Base-by-base conservation (phyloP, 2,329 filamentous ascomycete species). In the Trichoderma afroharzianum region DNA sequence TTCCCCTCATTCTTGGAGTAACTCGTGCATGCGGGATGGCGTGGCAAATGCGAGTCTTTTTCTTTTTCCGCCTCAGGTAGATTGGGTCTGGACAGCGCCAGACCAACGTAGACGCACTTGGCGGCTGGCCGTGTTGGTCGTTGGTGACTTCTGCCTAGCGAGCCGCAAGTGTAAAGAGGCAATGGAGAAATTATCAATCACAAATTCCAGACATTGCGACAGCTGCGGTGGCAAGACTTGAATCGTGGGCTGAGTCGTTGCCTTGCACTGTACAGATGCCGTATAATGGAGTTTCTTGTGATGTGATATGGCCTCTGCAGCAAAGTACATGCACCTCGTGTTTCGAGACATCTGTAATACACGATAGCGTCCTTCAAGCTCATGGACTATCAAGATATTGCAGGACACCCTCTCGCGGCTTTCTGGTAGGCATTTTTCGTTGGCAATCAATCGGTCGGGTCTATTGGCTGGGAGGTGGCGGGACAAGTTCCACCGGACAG, bases 31-130 rank as follows among this genome's bases (percentile, higher is more conserved):
- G 43, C 50, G 7, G 39, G 26, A 55, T 55, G 63, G 43, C 63
- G 47, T 69, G 55, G 55, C 67, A 69, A 61, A 69, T 69, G 67
- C 67, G 50, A n/a, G n/a, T 59, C 50, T 53, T 33, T 36, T 36
- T 14, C 12, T n/a, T 39, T 12, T 33, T 8, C 33, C 33, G 24
- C 66, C 55, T 47, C 57, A 15, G 11, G 28, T 50, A 53, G 21
- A 50, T 55, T 58, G 32, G 47, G 64, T 32, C 55, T 33, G 55
- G 36, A 39, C 36, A 39, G 64, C 28, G 64, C 50, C 55, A 58
- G 64, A 68, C 53, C 64, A 68, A 43, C 36, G 36, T 24, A 58
- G 64, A 47, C 64, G 7, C 5, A 33, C 55, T 68, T 68, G 64
- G 53, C 55, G 57, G 33, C 28, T 64, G 47, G 28, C 2, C 18